phyloP scores from a whole-genome alignment of 495 filamentous ascomycete genomes.

The Aspergillus biplanus region DNA sequence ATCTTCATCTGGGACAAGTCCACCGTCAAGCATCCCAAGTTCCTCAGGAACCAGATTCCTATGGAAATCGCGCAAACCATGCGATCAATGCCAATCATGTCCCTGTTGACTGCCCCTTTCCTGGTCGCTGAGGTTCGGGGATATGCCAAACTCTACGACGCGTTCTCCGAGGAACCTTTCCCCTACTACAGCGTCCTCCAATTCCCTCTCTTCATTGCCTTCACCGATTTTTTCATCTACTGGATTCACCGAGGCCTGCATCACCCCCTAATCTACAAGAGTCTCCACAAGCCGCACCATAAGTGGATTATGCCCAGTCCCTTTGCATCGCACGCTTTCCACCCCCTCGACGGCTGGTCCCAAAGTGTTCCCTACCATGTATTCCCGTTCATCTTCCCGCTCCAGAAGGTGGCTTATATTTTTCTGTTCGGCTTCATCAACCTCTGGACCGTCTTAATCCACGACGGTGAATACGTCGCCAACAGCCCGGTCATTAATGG shows the following conservation, averaged over 20 bases:
- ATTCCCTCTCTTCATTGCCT: conserved; percentile 88
- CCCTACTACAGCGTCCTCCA: conserved; percentile 79
- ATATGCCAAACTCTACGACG: conserved; percentile 85
- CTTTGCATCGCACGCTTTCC: conserved; percentile 90
- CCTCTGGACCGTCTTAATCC: conserved; percentile 96
- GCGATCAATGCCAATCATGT: conserved; percentile 77
- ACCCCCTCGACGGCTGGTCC: conserved; percentile 91
- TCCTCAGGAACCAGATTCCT: conserved; percentile 88
- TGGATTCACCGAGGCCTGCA: conserved; percentile 92
- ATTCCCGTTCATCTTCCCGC: conserved; percentile 90
- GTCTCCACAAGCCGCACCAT: conserved; percentile 95
- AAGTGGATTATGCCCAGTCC: conserved; percentile 99
- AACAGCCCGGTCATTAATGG: conserved; percentile 90
- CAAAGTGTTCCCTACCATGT: conserved; percentile 93
- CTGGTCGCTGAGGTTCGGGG: conserved; percentile 85
- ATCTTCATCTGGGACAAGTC: conserved; percentile 92
- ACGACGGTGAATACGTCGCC: conserved; percentile 94
- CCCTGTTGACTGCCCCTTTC: conserved; percentile 78
- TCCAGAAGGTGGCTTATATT: conserved; percentile 89
- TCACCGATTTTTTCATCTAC: conserved; percentile 95
- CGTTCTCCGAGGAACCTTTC: conserved; percentile 70
- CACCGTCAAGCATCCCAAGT: conserved; percentile 89
- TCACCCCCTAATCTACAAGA: conserved; percentile 81
- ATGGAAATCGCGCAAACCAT: conserved; percentile 85
- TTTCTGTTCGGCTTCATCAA: conserved; percentile 90